phyloP scores from a whole-genome alignment of 768 basidiomycete species.

The Phylloporus scabripes region DNA sequence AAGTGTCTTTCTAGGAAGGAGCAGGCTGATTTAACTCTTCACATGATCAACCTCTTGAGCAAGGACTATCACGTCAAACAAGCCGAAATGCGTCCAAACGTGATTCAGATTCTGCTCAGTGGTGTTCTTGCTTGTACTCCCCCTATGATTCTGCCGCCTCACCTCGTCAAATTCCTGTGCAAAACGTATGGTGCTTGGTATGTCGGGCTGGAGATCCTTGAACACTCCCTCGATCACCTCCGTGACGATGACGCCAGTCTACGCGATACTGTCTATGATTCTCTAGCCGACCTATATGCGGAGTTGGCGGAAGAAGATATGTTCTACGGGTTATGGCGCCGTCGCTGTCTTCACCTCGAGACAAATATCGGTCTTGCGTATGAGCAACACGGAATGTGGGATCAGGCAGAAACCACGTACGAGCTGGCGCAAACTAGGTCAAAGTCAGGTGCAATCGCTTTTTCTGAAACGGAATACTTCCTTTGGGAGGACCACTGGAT shows the following conservation, averaged over 20 bases:
- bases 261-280: conserved; percentile 81
- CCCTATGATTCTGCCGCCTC: conserved; percentile 84
- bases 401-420: conserved; percentile 81
- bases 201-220: conserved; percentile 79
- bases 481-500: conserved; percentile 99
- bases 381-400: conserved; percentile 98
- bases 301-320: conserved; percentile 95
- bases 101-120: conserved; percentile 84
- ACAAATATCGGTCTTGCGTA: conserved; percentile 85
- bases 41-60: conserved; percentile 84
- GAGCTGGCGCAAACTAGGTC: conserved; percentile 87
- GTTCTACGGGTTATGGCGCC: conserved; percentile 94
- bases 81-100: conserved; percentile 83
- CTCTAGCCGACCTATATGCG: conserved; percentile 91
- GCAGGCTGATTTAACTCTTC: conserved; percentile 82
- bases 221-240: conserved; percentile 68
- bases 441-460: conserved; percentile 74
- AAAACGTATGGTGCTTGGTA: conserved; percentile 98
- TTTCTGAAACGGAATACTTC: conserved; percentile 92
- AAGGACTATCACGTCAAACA: conserved; percentile 93
- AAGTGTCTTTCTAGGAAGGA: conserved; percentile 78
- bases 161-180: conserved; percentile 92
- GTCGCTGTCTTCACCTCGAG: conserved; percentile 81
- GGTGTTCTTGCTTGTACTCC: conserved; percentile 84
- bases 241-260: conserved; percentile 77